Conservation (phyloP, 306 rosid genomes). For the Cyamopsis tetragonoloba region DNA sequence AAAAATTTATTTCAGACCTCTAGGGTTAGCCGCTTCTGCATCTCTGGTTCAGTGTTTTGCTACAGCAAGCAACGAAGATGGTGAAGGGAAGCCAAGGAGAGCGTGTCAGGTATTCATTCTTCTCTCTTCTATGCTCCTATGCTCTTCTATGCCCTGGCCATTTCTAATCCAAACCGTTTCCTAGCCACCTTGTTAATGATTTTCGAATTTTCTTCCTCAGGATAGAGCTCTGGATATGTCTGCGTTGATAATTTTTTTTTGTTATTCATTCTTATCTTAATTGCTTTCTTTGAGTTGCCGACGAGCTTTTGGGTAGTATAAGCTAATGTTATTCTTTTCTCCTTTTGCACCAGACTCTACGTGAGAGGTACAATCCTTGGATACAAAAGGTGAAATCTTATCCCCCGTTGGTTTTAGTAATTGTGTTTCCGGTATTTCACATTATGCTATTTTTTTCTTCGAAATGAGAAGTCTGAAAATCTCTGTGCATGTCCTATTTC, state of each 20-base stretch:
- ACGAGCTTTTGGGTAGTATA: too few relatives aligned
- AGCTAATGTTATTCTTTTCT: background rate
- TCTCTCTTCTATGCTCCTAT: background rate
- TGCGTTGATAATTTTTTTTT: background rate
- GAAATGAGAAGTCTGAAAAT: background rate
- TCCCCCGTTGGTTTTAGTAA: background rate
- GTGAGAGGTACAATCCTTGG: conserved; percentile 82
- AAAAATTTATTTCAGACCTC: background rate
- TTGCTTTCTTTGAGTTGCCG: too few relatives aligned
- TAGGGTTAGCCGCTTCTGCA: conserved; percentile 23
- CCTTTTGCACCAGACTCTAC: conserved; percentile 60
- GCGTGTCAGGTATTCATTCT: conserved; percentile 60
- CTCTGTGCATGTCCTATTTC: too few relatives aligned
- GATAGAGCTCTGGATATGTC: too few relatives aligned
- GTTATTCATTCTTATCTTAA: background rate
- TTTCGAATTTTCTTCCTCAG: too few relatives aligned
- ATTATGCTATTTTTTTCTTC: background rate
- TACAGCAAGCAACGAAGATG: conserved; percentile 32
- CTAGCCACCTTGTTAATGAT: too few relatives aligned
- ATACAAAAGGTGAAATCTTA: conserved; percentile 67
- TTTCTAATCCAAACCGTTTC: background rate
- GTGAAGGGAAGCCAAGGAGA: conserved; percentile 92
- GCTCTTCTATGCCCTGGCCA: background rate
- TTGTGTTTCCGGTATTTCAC: background rate
- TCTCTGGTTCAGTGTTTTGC: background rate